Evolutionary conservation across 352 stramenopile species (phyloP), one percentile per base, ranked within the genome.

Genomic region (Globisporangium apiculatum): DNA sequence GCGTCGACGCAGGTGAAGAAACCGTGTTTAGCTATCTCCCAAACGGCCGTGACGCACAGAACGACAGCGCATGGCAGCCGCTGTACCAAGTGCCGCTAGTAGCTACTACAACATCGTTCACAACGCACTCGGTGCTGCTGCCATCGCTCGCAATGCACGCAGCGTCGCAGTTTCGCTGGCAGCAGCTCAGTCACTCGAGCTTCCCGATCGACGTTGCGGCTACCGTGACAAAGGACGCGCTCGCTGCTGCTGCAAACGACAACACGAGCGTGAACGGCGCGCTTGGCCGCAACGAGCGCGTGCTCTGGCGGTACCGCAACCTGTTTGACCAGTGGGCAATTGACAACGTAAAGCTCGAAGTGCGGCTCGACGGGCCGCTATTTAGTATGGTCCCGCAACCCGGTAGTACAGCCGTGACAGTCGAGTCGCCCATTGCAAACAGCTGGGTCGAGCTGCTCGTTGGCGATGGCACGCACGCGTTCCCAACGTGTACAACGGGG

Each of bases 241-340:
- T 87, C 1, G 45, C 71, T 4, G 43, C 60, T 5, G 66, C 53
- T 42, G 71, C 68, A 51, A 86, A 87, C 60, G 75, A 86, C 24
- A 38, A 66, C 4, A 82, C 69, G 3, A 70, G 68, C 47, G 57
- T 73, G 2, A 61, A 69, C 43, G 71, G 73, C 1, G 51, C 57
- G n/a, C 45, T 85, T 36, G 72, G 72, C 2, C 8, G 59, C 1
- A 35, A 62, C 2, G 80, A 86, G 47, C 70, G 60, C 0, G 72
- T 83, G 36, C 61, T 82, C 2, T 90, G 80, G 77, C 69, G 54
- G 8, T 82, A 86, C 60, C 71, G 74, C 0, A 91, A 91, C 48
- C 62, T 91, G 18, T 89, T 88, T 51, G 81, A 91, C 40, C 81
- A 91, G 63, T 89, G 81, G 78, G 75, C 78, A 0, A 61, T 89